A percentile compares a stretch with the other conserved stretches of the same genome.
Evolutionary conservation across 768 basidiomycete genomes (phyloP).

Genomic region (Rhizopogon vinicolor): DNA sequence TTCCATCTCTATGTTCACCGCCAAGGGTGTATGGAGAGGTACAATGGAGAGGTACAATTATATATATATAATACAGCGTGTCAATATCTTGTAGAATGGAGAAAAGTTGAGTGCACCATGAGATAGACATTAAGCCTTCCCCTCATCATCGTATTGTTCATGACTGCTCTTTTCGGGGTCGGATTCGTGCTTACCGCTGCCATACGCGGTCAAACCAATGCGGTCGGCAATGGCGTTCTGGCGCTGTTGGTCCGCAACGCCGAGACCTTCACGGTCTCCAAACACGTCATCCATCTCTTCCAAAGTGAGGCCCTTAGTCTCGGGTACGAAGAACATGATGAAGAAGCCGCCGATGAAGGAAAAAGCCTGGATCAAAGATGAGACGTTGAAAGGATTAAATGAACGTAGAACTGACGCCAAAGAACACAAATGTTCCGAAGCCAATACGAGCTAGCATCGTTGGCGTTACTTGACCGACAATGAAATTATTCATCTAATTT

Average conservation of each 20-base stretch:
- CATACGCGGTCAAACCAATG: conserved; percentile 51
- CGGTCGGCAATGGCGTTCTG: conserved; percentile 50
- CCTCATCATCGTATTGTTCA: conserved; percentile 15
- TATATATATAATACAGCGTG: not conserved
- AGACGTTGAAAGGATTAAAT: not conserved
- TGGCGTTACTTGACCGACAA: conserved; percentile 54
- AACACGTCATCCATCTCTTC: conserved; percentile 83
- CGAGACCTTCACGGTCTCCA: conserved; percentile 50
- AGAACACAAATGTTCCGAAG: conserved; percentile 75
- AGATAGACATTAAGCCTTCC: conserved; percentile 5
- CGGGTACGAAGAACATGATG: conserved; percentile 64
- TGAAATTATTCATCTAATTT: conserved; percentile 71
- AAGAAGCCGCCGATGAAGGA: conserved; percentile 66
- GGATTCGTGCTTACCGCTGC: conserved; percentile 9
- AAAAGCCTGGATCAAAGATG: conserved; percentile 40
- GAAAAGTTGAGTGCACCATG: not conserved
- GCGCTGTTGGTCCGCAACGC: conserved; percentile 49
- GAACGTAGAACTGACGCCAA: conserved; percentile 43
- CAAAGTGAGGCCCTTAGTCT: conserved; percentile 66
- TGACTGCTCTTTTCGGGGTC: conserved; percentile 11
- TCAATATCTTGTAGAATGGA: not conserved
- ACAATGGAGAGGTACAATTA: not conserved
- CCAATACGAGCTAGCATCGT: conserved; percentile 61
- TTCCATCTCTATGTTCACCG: not conserved
- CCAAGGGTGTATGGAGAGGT: not conserved